A percentile compares a stretch with the other conserved stretches of the same genome.
phyloP scores from a whole-genome alignment of 2,329 filamentous ascomycete genomes.

The Canariomyces notabilis region DNA sequence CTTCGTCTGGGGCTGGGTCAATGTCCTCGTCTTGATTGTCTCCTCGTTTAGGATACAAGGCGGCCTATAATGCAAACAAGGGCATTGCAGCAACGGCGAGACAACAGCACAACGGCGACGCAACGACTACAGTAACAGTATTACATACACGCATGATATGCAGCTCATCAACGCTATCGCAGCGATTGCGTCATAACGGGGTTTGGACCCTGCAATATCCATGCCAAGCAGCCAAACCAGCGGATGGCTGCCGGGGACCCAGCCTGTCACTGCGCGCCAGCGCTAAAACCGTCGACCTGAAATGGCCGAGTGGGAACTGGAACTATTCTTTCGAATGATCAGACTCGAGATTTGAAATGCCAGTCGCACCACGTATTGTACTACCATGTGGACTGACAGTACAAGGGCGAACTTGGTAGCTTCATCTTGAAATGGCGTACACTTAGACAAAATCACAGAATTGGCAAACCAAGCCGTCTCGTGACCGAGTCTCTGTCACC shows the following conservation, averaged over 20 bases:
- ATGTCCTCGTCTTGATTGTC: slow-evolving; percentile 73
- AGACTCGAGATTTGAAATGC: too few relatives aligned
- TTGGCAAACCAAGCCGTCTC: neutral
- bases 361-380: too few relatives aligned
- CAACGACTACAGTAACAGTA: neutral
- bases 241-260: slow-evolving; percentile 7
- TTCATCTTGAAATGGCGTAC: neutral
- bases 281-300: slow-evolving; percentile 1
- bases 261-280: neutral
- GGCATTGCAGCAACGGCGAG: too few relatives aligned
- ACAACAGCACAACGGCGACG: neutral
- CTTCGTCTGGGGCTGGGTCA: slow-evolving; percentile 81
- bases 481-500: neutral
- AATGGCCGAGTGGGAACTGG: neutral
- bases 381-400: neutral
- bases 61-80: slow-evolving; percentile 56
- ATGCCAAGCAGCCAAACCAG: neutral
- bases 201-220: slow-evolving; percentile 3
- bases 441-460: neutral
- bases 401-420: neutral
- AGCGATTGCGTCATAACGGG: slow-evolving; percentile 20
- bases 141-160: neutral
- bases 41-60: slow-evolving; percentile 93
- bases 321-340: too few relatives aligned
- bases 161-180: neutral